Evolutionary conservation across 768 basidiomycete genomes (phyloP), one percentile per base, ranked within the genome.

Genomic region (Lepiota subincarnata): DNA sequence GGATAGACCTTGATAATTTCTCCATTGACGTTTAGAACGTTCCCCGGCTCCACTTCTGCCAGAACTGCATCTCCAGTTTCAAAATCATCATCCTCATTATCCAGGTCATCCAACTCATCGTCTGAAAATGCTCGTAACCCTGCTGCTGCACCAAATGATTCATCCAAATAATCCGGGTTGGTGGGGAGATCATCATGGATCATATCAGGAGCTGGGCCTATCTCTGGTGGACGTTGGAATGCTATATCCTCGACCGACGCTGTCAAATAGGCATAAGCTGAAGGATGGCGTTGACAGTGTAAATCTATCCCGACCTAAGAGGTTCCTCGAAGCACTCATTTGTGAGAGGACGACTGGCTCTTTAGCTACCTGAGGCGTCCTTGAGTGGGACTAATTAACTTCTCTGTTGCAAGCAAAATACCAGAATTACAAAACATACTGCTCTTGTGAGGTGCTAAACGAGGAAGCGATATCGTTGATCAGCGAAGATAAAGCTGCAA

Each of bases 151-250:
- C 87, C 85, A 58, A 91, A 90, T 2, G 89, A 87, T 48, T 80
- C 82, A 58, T 93, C 91, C 42, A 98, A 74, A 62, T 95, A 98
- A 63, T 94, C 90, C 43, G 77, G 70, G 66, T 98, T 96, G 18
- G 78, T 87, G 0, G 96, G 96, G 7, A 98, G 73, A 65, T 98
- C 94, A 61, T 98, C 96, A 28, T 76, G 73, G 53, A 98, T 86
- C 83, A 97, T 84, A 67, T 98, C 96, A 12, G 90, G 85, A 7
- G 84, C 79, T 8, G 83, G 79, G 18, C 88, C 87, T 38, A 96
- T 74, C 58, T 92, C 86, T 1, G 92, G 92, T 6, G 84, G 64
- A 39, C 71, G 74, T 46, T 74, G 79, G 72, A 96, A 97, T 1
- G 93, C 90, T 34, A 87, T 69, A 53, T 93, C 87, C 50, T 96